These are phyloP conservation scores for Chlorociboria aeruginascens DNA, from an alignment of 495 filamentous ascomycete species.

Conservation along the genomic window DNA sequence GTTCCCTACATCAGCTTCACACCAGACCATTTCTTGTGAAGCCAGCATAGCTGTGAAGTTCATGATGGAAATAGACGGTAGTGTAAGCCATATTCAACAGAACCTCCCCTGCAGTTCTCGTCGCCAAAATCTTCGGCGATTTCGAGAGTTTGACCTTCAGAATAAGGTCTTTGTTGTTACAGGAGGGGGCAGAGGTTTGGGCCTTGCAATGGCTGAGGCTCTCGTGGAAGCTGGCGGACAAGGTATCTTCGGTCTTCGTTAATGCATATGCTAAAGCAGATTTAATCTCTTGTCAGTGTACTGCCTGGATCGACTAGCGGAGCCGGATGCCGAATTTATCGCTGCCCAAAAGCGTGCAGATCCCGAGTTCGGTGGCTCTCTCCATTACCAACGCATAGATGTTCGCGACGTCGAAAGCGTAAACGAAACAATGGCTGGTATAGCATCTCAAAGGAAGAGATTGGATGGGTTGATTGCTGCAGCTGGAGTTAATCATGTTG, in stretches of 20 bases:
- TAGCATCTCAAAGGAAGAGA: conserved; percentile 7
- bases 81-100: neutral
- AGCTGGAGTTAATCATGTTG: conserved; percentile 62
- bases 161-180: conserved; percentile 50
- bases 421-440: neutral
- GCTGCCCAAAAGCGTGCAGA: conserved; percentile 35
- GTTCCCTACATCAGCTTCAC: neutral
- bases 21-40: neutral
- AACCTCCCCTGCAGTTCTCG: neutral
- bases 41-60: neutral
- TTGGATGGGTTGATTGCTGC: conserved; percentile 53
- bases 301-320: conserved; percentile 45
- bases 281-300: conserved; percentile 35
- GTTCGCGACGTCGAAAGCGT: conserved; percentile 37
- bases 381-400: conserved; percentile 53
- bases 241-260: conserved; percentile 27
- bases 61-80: neutral
- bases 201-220: conserved; percentile 54
- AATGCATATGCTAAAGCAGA: conserved; percentile 1
- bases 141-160: conserved; percentile 35
- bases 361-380: conserved; percentile 36
- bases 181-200: conserved; percentile 50
- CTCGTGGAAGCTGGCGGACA: conserved; percentile 58
- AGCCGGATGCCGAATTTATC: conserved; percentile 36
- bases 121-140: conserved; percentile 16